Base-by-base conservation (phyloP, 129 eudicot species). In the Ambrosia trifida region DNA sequence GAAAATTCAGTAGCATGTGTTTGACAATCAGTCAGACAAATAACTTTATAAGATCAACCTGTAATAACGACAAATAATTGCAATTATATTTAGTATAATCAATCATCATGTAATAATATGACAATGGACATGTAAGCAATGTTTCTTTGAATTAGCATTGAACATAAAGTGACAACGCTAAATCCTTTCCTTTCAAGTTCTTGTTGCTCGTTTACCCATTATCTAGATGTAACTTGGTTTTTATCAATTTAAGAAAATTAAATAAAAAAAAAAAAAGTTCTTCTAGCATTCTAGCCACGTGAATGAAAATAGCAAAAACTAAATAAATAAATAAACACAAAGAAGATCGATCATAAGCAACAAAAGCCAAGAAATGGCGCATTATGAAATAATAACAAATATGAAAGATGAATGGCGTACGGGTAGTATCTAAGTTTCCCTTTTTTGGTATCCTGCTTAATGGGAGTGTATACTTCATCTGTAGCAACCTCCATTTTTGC, bases 401-500 rank as follows among this genome's bases (percentile, higher is more conserved):
- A 50, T 35, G 13, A 24, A 31, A 0, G 7, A 12, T 2, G 28
- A 45, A 76, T 19, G 56, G 35, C 92, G 85, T 87, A 94, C 99
- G 97, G 99, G 31, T 94, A 94, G 72, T 94, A 94, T 82, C 99
- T 80, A 73, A 94, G 99, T 79, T 90, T 94, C 62, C 99, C 99
- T 77, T 94, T 94, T 75, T 94, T 94, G 10, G 99, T 94, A 31
- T 94, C 99, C 79, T 94, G 99, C 72, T 94, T 94, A 73, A 94
- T 90, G 38, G 99, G 99, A 8, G 99, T 94, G 71, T 17, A 90
- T 31, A 74, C 73, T 77, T 90, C 97, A 81, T 94, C 97, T 7
- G 99, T 94, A 58, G 97, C 99, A 77, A 94, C 99, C 89, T 94
- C 99, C 99, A 94, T 94, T 81, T 94, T 94, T 1, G 99, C 97